Percentiles rank a stretch among this genome's conserved stretches.
Conservation (phyloP, 495 filamentous ascomycete species). For the Hyaloscypha hepaticicola region DNA sequence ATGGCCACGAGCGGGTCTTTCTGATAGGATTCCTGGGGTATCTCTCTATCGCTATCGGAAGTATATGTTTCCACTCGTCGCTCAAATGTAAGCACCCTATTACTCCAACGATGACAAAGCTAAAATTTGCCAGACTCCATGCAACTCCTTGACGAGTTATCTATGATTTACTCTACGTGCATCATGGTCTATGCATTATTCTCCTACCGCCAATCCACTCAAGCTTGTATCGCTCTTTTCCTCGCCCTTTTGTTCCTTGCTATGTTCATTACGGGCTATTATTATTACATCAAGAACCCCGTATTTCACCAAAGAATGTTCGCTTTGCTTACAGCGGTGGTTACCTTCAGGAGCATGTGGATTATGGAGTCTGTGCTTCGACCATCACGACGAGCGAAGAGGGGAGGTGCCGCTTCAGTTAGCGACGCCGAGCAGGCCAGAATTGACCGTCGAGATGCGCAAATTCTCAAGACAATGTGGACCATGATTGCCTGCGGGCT, state of each 20-base stretch:
- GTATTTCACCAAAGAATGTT: slow-evolving; percentile 88
- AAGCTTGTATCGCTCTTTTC: slow-evolving; percentile 1
- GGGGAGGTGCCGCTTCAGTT: neutral
- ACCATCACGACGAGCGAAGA: slow-evolving; percentile 47
- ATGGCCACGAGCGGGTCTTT: slow-evolving; percentile 71
- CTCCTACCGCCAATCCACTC: slow-evolving; percentile 58
- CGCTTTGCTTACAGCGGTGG: slow-evolving; percentile 67
- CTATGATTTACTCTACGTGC: slow-evolving; percentile 96
- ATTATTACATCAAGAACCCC: slow-evolving; percentile 88
- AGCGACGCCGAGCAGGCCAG: slow-evolving; percentile 22
- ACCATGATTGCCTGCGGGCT: slow-evolving; percentile 58
- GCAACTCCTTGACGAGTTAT: slow-evolving; percentile 93
- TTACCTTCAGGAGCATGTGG: slow-evolving; percentile 76
- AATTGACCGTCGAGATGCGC: slow-evolving; percentile 40
- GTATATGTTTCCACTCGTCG: slow-evolving; percentile 76
- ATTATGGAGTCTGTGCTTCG: slow-evolving; percentile 78
- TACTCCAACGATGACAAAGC: neutral
- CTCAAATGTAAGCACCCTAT: slow-evolving; percentile 65
- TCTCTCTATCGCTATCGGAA: slow-evolving; percentile 70
- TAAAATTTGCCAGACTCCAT: slow-evolving; percentile 68
- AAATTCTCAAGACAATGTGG: slow-evolving; percentile 69
- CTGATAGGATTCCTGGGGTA: slow-evolving; percentile 67
- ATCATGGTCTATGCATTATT: slow-evolving; percentile 85
- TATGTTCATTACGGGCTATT: slow-evolving; percentile 55
- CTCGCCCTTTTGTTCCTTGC: slow-evolving; percentile 17